Percentiles rank a stretch among this genome's conserved stretches.
Evolutionary conservation across 2,329 filamentous ascomycete genomes (phyloP).

Genomic region (Cadophora gregata): DNA sequence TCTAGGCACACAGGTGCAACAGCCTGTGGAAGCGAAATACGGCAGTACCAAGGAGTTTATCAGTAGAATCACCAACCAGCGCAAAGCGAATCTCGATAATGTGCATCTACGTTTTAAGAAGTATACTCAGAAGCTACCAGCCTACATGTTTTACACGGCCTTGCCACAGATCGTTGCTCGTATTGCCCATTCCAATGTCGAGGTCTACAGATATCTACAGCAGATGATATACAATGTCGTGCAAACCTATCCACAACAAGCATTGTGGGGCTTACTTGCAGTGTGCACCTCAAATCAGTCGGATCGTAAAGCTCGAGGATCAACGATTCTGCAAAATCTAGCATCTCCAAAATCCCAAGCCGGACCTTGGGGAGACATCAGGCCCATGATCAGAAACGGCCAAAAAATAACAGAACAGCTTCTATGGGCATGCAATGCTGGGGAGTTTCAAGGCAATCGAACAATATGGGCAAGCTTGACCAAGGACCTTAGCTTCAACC

Average conservation of each 20-base stretch:
- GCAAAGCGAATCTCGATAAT: constrained; percentile 69
- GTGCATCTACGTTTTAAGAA: constrained; percentile 80
- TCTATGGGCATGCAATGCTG: constrained; percentile 79
- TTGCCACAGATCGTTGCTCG: constrained; percentile 95
- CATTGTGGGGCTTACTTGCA: constrained; percentile 88
- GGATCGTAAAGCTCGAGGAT: constrained; percentile 65
- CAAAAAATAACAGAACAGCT: constrained; percentile 85
- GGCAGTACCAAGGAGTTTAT: constrained; percentile 53
- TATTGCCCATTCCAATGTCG: constrained; percentile 82
- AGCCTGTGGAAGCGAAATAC: constrained; percentile 56
- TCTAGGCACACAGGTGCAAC: constrained; percentile 77
- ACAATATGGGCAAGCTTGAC: constrained; percentile 75
- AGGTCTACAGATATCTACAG: constrained; percentile 78
- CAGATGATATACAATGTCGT: constrained; percentile 88
- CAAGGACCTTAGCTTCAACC: constrained; percentile 81
- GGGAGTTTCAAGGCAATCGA: constrained; percentile 71
- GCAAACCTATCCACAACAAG: constrained; percentile 84
- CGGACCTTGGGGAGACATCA: constrained; percentile 61
- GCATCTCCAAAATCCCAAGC: constrained; percentile 45
- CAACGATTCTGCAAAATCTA: constrained; percentile 58
- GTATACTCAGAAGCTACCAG: constrained; percentile 74
- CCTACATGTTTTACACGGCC: constrained; percentile 81
- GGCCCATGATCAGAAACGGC: constrained; percentile 74
- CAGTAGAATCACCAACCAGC: constrained; percentile 58
- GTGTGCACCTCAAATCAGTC: constrained; percentile 81